Evolutionary conservation across 495 filamentous ascomycete species (phyloP).

Genomic region (Xylaria longipes): DNA sequence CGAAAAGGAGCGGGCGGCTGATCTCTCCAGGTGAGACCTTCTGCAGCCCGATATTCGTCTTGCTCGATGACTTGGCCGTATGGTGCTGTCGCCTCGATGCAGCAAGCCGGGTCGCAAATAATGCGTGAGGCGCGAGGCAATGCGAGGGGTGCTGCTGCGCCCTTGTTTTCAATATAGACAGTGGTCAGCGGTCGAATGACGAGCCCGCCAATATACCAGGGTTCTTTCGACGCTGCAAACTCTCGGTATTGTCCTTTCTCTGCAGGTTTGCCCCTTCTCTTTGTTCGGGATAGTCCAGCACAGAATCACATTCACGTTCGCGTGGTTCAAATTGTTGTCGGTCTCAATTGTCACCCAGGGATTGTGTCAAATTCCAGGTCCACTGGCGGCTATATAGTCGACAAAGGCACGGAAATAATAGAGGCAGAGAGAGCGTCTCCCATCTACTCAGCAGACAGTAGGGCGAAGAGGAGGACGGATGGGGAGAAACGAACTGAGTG

Average conservation of each 20-base stretch:
- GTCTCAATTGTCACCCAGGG: conserved; percentile 17
- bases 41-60: conserved; percentile 29
- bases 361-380: conserved; percentile 6
- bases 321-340: not conserved
- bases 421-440: conserved; percentile 15
- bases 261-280: conserved; percentile 24
- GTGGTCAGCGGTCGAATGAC: conserved; percentile 19
- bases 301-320: conserved; percentile 18
- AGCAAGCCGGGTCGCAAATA: conserved; percentile 26
- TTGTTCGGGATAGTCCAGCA: conserved; percentile 22
- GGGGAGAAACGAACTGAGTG: conserved; percentile 17
- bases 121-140: conserved; percentile 7
- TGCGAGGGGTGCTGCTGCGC: conserved; percentile 17
- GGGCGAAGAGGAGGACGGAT: conserved; percentile 11
- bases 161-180: conserved; percentile 16
- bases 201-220: conserved; percentile 11
- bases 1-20: conserved; percentile 28
- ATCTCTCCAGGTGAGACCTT: conserved; percentile 39
- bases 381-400: conserved; percentile 13
- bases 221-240: conserved; percentile 6
- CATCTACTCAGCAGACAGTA: conserved; percentile 13
- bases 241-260: conserved; percentile 22
- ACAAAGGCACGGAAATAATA: not conserved
- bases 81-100: conserved; percentile 28
- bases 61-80: conserved; percentile 28